Conservation (phyloP, 306 rosid species). For the Fagus crenata region DNA sequence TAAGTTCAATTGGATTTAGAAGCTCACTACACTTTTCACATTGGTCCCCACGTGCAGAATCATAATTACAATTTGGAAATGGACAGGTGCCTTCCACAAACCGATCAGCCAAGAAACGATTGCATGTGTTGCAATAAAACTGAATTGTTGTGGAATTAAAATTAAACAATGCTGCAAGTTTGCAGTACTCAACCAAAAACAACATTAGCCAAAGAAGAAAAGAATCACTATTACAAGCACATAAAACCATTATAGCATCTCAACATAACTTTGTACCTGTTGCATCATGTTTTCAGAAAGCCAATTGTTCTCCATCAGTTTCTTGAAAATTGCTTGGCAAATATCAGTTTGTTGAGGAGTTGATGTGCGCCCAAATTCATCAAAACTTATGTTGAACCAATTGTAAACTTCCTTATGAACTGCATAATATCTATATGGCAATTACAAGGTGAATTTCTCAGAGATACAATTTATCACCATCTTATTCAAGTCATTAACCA, state of each 20-base stretch:
- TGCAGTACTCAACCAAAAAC: slow-evolving; percentile 3
- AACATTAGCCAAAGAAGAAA: slow-evolving; percentile 10
- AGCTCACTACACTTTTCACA: slow-evolving; percentile 97
- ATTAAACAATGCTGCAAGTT: neutral
- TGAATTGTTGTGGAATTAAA: slow-evolving; percentile 41
- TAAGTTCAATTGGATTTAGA: slow-evolving; percentile 81
- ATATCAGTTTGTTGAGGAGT: slow-evolving; percentile 82
- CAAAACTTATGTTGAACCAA: slow-evolving; percentile 90
- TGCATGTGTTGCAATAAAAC: slow-evolving; percentile 84
- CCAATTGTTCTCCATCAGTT: slow-evolving; percentile 65
- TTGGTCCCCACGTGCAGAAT: slow-evolving; percentile 94
- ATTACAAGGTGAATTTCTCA: neutral
- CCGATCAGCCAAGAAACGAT: slow-evolving; percentile 85
- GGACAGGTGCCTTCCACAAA: slow-evolving; percentile 95
- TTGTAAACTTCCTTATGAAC: slow-evolving; percentile 80
- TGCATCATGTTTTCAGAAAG: slow-evolving; percentile 83
- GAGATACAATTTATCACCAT: neutral
- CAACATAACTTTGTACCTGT: slow-evolving; percentile 53
- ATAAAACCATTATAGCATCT: neutral
- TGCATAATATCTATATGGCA: slow-evolving; percentile 60
- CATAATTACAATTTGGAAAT: slow-evolving; percentile 70
- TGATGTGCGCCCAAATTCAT: slow-evolving; percentile 92
- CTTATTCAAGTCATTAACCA: neutral
- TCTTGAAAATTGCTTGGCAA: slow-evolving; percentile 80
- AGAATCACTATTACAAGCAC: slow-evolving; percentile 4